These are phyloP conservation scores for Albophoma yamanashiensis DNA, from an alignment of 2,329 filamentous ascomycete species.

Conservation along the genomic window DNA sequence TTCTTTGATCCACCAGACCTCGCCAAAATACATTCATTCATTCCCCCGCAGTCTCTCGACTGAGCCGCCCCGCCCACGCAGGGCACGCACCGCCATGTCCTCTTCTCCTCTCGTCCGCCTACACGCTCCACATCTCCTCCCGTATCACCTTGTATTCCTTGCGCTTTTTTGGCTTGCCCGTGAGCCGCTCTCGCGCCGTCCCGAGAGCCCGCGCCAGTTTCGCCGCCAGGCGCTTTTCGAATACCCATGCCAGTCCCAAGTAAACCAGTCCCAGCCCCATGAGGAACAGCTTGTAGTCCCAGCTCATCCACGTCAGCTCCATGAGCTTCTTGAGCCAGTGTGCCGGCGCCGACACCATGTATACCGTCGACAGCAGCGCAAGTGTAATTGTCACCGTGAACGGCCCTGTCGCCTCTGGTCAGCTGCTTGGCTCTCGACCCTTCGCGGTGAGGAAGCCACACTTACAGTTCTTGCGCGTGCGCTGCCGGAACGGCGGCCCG, in stretches of 20 bases:
- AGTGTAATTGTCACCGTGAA: slow-evolving; percentile 69
- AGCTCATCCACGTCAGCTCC: slow-evolving; percentile 72
- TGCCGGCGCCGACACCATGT: slow-evolving; percentile 72
- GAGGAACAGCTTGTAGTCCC: slow-evolving; percentile 62
- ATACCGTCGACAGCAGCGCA: slow-evolving; percentile 56
- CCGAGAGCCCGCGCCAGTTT: slow-evolving; percentile 59
- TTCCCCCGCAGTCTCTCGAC: neutral
- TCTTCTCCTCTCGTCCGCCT: neutral
- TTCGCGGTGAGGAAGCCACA: slow-evolving; percentile 4
- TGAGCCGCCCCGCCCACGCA: too few relatives aligned
- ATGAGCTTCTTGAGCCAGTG: slow-evolving; percentile 62
- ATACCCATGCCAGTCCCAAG: slow-evolving; percentile 57
- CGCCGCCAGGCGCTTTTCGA: slow-evolving; percentile 63
- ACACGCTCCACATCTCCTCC: slow-evolving; percentile 35
- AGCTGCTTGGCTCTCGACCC: neutral
- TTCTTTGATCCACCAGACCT: neutral
- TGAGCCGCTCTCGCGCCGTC: slow-evolving; percentile 43
- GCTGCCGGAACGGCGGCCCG: slow-evolving; percentile 81
- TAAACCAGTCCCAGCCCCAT: slow-evolving; percentile 59
- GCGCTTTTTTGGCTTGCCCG: slow-evolving; percentile 58
- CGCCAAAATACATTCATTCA: too few relatives aligned
- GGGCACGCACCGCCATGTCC: too few relatives aligned
- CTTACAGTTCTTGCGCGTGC: slow-evolving; percentile 69
- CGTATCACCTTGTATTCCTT: slow-evolving; percentile 80
- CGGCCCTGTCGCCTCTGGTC: slow-evolving; percentile 45